Evolutionary conservation across 495 filamentous ascomycete species (phyloP), one percentile per base, ranked within the genome.

Genomic region (Podospora pseudoanserina): DNA sequence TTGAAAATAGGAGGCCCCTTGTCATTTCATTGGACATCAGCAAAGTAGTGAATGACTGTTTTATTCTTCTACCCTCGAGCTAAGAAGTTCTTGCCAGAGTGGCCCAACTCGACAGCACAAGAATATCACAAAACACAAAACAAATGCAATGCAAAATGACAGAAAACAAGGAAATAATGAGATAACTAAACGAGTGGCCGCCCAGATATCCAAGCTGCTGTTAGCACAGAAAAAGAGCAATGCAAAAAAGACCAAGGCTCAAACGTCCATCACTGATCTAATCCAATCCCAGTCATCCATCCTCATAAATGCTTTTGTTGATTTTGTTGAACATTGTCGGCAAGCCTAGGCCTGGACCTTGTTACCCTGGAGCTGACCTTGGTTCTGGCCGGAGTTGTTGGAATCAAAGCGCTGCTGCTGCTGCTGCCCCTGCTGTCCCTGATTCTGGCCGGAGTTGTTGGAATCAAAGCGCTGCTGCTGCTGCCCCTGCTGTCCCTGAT

Each of bases 121-220:
- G 39, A 49, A 49, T 13, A 49, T 49, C 39, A 49, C 39, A 16
- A 49, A 49, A 49, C 39, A 9, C 39, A 32, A 32, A 32, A 7
- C 30, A 32, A 32, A 32, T 49, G 39, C 39, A 49, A 49, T 49
- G 39, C 39, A 49, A 49, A 11, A 2, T 49, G 39, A 49, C 39
- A 49, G 9, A 16, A 32, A 23, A 39, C 34, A 39, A 39, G 11
- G 11, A 39, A 39, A 6, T 39, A 39, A 39, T 39, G 39, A 49
- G 15, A 49, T 49, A 6, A 49, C 39, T 49, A 49, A 49, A 49
- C 39, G 39, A 49, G 39, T 49, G 39, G 39, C 39, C 39, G 39
- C 39, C 39, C 39, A 58, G 55, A 58, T 9, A 58, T 58, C n/a
- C n/a, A 26, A 26, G 55, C n/a, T 58, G 55, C 55, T 26, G 55